Base-by-base conservation (phyloP, 768 basidiomycete genomes). In the Mycena sanguinolenta region DNA sequence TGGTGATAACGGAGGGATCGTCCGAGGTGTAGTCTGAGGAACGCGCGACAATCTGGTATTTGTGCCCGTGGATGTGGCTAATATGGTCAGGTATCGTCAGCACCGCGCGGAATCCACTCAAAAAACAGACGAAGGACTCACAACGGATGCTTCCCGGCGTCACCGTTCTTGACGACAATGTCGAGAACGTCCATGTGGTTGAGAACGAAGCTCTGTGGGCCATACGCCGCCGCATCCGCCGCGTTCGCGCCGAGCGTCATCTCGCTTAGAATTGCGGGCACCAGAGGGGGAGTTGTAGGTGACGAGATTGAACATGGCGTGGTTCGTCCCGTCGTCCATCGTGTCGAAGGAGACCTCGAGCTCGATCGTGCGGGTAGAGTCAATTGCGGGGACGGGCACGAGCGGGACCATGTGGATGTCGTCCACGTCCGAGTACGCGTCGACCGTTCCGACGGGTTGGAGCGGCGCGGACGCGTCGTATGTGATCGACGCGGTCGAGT, bases 21-120 rank as follows among this genome's bases (percentile, higher is more conserved):
- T 86, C 81, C 1, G 92, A 92, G 0, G 89, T 89, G 74, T 90
- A 95, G 77, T 97, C 88, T 63, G 84, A 73, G 2, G 90, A 87
- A 63, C 92, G 91, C 65, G 89, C 85, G 25, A 97, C 90, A 70
- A 99, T 87, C 83, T 93, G 92, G 82, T 91, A 88, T 75, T 92
- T 91, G 84, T 97, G 95, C 0, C 96, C 96, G 80, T 97, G 96
- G 63, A 97, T 79, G 79, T 98, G 96, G 89, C 95, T 96, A 60
- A 34, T 34, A 34, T 34, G 70, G 58, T 70, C 17, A 12, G 21
- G n/a, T n/a, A n/a, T n/a, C 49, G 30, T 30, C 3, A 4, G 49
- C 9, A 19, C 27, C 74, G 39, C 54, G 38, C 27, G 39, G 34
- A 57, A 38, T 36, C 0, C n/a, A n/a, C n/a, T n/a, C n/a, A n/a